Percentiles rank a stretch among this genome's conserved stretches.
Evolutionary conservation across 441 rosid genomes (phyloP).

Genomic region (Erodium trifolium): DNA sequence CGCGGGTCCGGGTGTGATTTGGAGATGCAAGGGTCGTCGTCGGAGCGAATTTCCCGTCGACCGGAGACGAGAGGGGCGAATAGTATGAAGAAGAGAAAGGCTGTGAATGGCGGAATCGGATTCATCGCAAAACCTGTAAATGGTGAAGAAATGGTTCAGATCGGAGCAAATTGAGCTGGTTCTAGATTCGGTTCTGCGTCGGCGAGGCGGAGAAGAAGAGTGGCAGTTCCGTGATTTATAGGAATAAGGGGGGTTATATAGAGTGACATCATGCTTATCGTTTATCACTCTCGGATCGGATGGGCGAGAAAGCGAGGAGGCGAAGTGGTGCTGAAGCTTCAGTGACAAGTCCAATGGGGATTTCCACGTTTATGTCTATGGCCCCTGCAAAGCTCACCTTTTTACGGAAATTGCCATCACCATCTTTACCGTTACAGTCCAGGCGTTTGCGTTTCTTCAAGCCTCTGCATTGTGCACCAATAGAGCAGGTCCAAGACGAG

Average conservation of each 20-base stretch:
- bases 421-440: conserved; percentile 11
- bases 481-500: conserved; percentile 33
- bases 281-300: not conserved
- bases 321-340: not conserved
- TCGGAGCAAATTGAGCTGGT: not conserved
- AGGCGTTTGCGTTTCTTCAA: conserved; percentile 18
- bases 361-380: conserved; percentile 13
- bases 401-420: not conserved
- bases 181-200: too few relatives aligned
- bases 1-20: not conserved
- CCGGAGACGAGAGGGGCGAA: conserved; percentile 18
- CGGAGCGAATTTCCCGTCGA: conserved; percentile 19
- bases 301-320: not conserved
- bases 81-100: conserved; percentile 8
- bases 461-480: conserved; percentile 39
- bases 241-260: not conserved
- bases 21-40: conserved; percentile 36
- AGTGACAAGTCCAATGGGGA: not conserved
- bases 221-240: conserved; percentile 25
- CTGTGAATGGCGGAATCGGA: not conserved
- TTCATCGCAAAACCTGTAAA: not conserved
- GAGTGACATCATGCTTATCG: conserved; percentile 3
- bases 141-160: not conserved
- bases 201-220: not conserved
- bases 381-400: conserved; percentile 16